Conservation (phyloP, 2,329 filamentous ascomycete species). For the Nannizzia gypsea region DNA sequence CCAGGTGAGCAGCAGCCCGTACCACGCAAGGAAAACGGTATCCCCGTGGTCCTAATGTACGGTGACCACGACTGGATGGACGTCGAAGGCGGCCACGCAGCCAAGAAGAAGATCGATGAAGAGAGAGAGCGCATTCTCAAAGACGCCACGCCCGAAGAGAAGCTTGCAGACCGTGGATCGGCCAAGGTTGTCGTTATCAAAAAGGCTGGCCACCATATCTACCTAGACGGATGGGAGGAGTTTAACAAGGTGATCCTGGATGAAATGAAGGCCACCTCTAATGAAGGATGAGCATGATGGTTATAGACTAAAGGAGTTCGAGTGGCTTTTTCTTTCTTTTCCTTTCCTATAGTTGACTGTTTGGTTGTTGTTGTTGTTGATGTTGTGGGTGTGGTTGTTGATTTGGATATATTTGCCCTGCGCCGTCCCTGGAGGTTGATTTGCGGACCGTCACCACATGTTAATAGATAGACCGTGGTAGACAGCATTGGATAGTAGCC, state of each 20-base stretch:
- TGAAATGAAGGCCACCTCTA: constrained; percentile 54
- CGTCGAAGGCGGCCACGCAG: constrained; percentile 67
- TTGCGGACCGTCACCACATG: neutral
- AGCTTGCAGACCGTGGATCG: constrained; percentile 59
- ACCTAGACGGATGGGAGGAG: constrained; percentile 57
- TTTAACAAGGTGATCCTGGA: constrained; percentile 54
- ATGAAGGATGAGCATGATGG: constrained; percentile 4
- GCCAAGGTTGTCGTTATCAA: constrained; percentile 71
- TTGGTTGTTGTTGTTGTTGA: neutral
- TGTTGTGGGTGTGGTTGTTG: too few relatives aligned
- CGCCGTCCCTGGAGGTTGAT: neutral
- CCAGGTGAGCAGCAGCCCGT: constrained; percentile 10
- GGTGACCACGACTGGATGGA: constrained; percentile 99
- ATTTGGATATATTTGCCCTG: neutral
- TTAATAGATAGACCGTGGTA: neutral
- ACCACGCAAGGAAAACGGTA: constrained; percentile 47
- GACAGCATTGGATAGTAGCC: neutral
- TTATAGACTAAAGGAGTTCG: neutral
- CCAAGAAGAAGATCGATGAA: constrained; percentile 65
- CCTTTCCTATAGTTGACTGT: too few relatives aligned
- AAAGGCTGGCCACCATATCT: constrained; percentile 60
- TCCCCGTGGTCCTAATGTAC: constrained; percentile 88
- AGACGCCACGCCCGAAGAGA: constrained; percentile 44
- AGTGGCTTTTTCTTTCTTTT: neutral
- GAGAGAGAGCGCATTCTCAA: constrained; percentile 50